Percentiles rank a stretch among this genome's conserved stretches.
Evolutionary conservation across 2,329 filamentous ascomycete genomes (phyloP).

Genomic region (Graphium sp.): DNA sequence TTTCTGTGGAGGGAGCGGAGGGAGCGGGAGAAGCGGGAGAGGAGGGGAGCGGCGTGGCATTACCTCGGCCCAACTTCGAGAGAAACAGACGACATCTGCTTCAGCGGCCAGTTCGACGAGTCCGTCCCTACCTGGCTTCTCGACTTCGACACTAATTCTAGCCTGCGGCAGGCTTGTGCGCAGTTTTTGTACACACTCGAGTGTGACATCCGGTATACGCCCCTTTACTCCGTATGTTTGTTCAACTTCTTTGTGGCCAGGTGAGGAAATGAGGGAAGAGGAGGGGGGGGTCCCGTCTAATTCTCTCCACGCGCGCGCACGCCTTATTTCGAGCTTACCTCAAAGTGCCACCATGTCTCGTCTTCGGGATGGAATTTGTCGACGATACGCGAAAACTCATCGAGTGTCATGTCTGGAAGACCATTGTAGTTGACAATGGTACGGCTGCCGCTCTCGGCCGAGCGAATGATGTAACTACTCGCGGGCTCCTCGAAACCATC

Average conservation of each 20-base stretch:
- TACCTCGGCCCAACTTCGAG: slow-evolving; percentile 53
- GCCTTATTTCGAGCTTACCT: too few species aligned
- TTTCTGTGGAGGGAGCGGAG: slow-evolving; percentile 7
- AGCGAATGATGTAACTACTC: slow-evolving; percentile 54
- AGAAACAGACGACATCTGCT: slow-evolving; percentile 61
- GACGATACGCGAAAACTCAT: slow-evolving; percentile 36
- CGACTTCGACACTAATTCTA: slow-evolving; percentile 52
- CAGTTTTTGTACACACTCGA: slow-evolving; percentile 40
- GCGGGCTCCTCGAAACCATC: slow-evolving; percentile 35
- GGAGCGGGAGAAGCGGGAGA: slow-evolving; percentile 2
- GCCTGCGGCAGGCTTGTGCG: slow-evolving; percentile 23
- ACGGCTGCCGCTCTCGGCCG: slow-evolving; percentile 37
- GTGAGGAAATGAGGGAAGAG: slow-evolving; percentile 1
- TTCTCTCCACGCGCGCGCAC: too few species aligned
- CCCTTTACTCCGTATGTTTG: slow-evolving; percentile 36
- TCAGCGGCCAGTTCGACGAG: slow-evolving; percentile 40
- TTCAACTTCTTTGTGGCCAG: too few species aligned
- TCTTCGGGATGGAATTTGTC: slow-evolving; percentile 17
- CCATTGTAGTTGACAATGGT: slow-evolving; percentile 57
- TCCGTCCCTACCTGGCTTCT: slow-evolving; percentile 48
- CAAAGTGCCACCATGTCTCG: slow-evolving; percentile 53
- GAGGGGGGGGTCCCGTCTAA: too few species aligned
- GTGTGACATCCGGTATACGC: slow-evolving; percentile 42
- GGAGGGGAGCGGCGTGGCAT: slow-evolving; percentile 3
- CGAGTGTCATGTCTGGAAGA: slow-evolving; percentile 47